These are phyloP conservation scores for Bullera alba DNA, from an alignment of 768 basidiomycete species.

Conservation along the genomic window DNA sequence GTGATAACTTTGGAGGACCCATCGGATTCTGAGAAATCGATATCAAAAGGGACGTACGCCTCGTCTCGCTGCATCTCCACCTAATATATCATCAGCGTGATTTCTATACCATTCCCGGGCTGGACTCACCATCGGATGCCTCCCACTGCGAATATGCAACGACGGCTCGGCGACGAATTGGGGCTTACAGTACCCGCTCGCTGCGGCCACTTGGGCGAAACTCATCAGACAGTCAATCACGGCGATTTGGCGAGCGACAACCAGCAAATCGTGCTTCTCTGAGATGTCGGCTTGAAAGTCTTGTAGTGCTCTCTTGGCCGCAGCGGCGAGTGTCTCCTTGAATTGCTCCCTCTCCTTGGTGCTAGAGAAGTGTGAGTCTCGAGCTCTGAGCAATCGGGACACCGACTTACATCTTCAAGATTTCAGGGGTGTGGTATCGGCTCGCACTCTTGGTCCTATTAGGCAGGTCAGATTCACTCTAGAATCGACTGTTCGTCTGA, in stretches of 20 bases:
- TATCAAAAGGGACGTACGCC: slow-evolving; percentile 79
- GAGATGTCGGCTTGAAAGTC: slow-evolving; percentile 66
- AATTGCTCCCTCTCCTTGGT: slow-evolving; percentile 67
- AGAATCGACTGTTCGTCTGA: neutral
- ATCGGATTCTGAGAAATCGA: slow-evolving; percentile 56
- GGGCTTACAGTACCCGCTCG: slow-evolving; percentile 70
- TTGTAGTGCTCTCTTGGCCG: slow-evolving; percentile 53
- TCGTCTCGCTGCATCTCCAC: slow-evolving; percentile 66
- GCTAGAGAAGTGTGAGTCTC: slow-evolving; percentile 47
- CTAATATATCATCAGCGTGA: slow-evolving; percentile 9
- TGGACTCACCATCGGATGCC: slow-evolving; percentile 70
- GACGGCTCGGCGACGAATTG: slow-evolving; percentile 58
- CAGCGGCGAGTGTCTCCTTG: slow-evolving; percentile 63
- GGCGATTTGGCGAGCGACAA: slow-evolving; percentile 72
- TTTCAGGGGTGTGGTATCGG: slow-evolving; percentile 68
- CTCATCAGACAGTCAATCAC: slow-evolving; percentile 75
- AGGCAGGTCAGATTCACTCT: no score
- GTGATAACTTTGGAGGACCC: slow-evolving; percentile 45
- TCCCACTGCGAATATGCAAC: slow-evolving; percentile 70
- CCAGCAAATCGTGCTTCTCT: slow-evolving; percentile 62
- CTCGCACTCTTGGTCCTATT: slow-evolving; percentile 62
- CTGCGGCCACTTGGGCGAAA: slow-evolving; percentile 69
- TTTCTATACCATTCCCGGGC: neutral
- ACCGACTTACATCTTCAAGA: slow-evolving; percentile 35
- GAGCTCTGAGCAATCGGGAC: neutral